phyloP scores from a whole-genome alignment of 331 rosid species.

The Arachis monticola region DNA sequence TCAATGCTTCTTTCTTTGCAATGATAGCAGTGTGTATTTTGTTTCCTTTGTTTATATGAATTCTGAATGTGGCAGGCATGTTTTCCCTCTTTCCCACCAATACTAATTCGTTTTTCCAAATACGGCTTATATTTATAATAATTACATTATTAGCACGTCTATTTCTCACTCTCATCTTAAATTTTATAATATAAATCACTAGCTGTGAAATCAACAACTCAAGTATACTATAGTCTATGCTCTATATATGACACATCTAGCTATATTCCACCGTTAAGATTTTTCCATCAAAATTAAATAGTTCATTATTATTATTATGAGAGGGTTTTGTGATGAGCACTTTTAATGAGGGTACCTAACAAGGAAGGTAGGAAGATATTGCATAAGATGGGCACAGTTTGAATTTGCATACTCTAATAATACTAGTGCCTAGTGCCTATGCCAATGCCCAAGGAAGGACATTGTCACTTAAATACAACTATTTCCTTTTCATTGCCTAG shows the following conservation, averaged over 20 bases:
- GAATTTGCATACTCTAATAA: slow-evolving; percentile 25
- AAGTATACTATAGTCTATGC: neutral
- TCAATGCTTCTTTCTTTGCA: slow-evolving; percentile 14
- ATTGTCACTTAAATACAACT: slow-evolving; percentile 6
- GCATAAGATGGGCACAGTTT: slow-evolving; percentile 35
- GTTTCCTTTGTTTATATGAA: neutral
- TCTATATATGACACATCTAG: slow-evolving; percentile 32
- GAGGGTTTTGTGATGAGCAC: slow-evolving; percentile 41
- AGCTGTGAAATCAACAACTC: slow-evolving; percentile 22
- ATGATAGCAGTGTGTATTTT: slow-evolving; percentile 15
- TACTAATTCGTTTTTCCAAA: slow-evolving; percentile 34
- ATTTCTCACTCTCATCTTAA: no score
- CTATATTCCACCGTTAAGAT: slow-evolving; percentile 27
- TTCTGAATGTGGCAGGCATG: slow-evolving; percentile 46
- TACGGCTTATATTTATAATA: slow-evolving; percentile 12
- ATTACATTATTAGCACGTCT: neutral
- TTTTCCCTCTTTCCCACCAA: slow-evolving; percentile 42
- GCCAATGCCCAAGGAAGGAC: slow-evolving; percentile 29
- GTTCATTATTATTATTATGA: neutral
- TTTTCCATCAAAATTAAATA: slow-evolving; percentile 27
- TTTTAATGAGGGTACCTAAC: slow-evolving; percentile 36
- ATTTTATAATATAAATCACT: no score
- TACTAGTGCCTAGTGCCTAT: neutral
- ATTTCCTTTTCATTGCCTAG: neutral
- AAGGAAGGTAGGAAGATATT: slow-evolving; percentile 42